These are phyloP conservation scores for Annona squamosa DNA, from an alignment of 164 flowering plant genomes.

Conservation along the genomic window DNA sequence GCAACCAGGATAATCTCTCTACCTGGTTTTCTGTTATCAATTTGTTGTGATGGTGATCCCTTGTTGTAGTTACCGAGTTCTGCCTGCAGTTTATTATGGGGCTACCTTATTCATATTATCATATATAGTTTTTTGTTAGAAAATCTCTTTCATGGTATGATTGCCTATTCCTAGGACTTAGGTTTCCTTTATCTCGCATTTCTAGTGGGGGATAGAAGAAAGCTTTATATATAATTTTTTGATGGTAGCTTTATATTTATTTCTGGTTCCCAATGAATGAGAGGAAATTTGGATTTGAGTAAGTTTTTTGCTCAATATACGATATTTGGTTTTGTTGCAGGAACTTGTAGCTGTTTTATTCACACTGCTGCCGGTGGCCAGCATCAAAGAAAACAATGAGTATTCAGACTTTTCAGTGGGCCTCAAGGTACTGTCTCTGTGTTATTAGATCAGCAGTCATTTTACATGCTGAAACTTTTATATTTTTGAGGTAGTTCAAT, in stretches of 20 bases:
- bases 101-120: too few species aligned
- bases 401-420: conserved; percentile 58
- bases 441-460: background rate
- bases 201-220: background rate
- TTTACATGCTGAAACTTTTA: background rate
- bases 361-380: conserved; percentile 80
- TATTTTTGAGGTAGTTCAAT: too few species aligned
- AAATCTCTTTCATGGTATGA: background rate
- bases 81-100: background rate
- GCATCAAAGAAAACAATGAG: conserved; percentile 48
- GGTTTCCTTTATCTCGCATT: background rate
- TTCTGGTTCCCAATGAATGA: background rate
- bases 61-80: background rate
- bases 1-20: background rate
- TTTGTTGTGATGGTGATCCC: background rate
- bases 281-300: background rate
- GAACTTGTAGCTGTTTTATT: conserved; percentile 67
- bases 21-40: background rate
- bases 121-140: too few species aligned
- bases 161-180: background rate
- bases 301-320: conserved; percentile 1
- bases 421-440: conserved; percentile 51
- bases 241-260: too few species aligned
- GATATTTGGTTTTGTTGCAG: conserved; percentile 31
- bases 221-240: background rate